phyloP scores from a whole-genome alignment of 108 stramenopile genomes.

The Bacterosira constricta region DNA sequence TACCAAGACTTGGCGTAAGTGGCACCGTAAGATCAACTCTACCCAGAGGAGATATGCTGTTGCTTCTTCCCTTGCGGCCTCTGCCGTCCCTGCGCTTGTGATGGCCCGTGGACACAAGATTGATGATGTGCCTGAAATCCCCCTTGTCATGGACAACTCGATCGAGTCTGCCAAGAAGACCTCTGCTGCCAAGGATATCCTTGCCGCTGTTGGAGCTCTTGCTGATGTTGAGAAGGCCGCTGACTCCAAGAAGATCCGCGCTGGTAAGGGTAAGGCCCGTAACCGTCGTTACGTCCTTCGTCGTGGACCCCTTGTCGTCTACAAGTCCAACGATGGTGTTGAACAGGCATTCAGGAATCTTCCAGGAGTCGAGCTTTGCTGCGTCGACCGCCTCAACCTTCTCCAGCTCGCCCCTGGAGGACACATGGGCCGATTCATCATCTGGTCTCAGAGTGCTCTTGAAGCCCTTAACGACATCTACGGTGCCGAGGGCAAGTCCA shows the following conservation, averaged over 20 bases:
- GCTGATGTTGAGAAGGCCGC: slow-evolving; percentile 96
- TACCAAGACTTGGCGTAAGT: slow-evolving; percentile 99
- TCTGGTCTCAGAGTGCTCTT: slow-evolving; percentile 98
- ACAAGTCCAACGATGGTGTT: slow-evolving; percentile 91
- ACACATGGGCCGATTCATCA: slow-evolving; percentile 98
- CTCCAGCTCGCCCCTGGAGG: slow-evolving; percentile 99
- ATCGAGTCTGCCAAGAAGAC: slow-evolving; percentile 90
- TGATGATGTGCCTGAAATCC: slow-evolving; percentile 97
- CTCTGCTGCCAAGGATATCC: slow-evolving; percentile 90
- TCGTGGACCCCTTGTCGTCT: slow-evolving; percentile 97
- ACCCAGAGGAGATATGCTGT: slow-evolving; percentile 97
- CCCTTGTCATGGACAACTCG: slow-evolving; percentile 90
- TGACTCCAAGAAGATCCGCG: slow-evolving; percentile 95
- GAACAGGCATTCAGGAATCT: slow-evolving; percentile 97
- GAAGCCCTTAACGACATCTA: slow-evolving; percentile 94
- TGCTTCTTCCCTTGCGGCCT: slow-evolving; percentile 96
- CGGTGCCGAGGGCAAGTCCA: slow-evolving; percentile 86
- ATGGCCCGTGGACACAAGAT: slow-evolving; percentile 98
- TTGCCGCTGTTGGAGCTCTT: slow-evolving; percentile 89
- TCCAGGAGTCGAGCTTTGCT: slow-evolving; percentile 95
- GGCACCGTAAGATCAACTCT: slow-evolving; percentile 97
- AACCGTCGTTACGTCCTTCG: slow-evolving; percentile 96
- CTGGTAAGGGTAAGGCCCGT: slow-evolving; percentile 99
- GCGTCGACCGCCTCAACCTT: slow-evolving; percentile 95
- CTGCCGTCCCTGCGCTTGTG: slow-evolving; percentile 96